Percentiles rank a stretch among this genome's conserved stretches.
phyloP scores from a whole-genome alignment of 73 alveolate genomes.

The Symbiodinium natans region DNA sequence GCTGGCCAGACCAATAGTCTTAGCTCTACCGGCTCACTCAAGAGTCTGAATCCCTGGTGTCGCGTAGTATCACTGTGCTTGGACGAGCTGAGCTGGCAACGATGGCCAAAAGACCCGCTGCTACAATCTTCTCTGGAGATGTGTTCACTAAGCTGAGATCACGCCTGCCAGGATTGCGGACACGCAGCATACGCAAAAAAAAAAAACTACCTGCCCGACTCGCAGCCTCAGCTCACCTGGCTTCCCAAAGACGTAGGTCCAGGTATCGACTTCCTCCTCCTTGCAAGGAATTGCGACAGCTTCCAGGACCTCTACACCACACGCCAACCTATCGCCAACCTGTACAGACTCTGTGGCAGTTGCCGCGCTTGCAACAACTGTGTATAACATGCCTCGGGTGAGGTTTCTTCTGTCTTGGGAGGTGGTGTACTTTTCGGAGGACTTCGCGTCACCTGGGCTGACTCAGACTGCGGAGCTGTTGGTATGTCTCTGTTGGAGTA shows the following conservation, averaged over 20 bases:
- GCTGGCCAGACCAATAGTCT: slow-evolving; percentile 59
- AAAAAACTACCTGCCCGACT: not conserved
- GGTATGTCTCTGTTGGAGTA: too few relatives aligned
- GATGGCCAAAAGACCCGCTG: not conserved
- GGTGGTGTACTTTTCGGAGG: too few relatives aligned
- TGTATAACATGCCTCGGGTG: not conserved
- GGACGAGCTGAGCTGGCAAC: not conserved
- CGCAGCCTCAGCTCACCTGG: slow-evolving; percentile 60
- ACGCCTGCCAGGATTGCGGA: not conserved
- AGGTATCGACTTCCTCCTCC: slow-evolving; percentile 25
- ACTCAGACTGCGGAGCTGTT: too few relatives aligned
- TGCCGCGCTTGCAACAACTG: not conserved
- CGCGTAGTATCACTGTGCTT: not conserved
- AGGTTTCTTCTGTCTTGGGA: not conserved
- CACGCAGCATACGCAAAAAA: not conserved
- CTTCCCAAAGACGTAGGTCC: slow-evolving; percentile 84
- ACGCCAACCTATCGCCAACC: too few relatives aligned
- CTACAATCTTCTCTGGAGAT: slow-evolving; percentile 39
- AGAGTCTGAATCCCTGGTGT: too few relatives aligned
- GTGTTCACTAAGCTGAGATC: slow-evolving; percentile 50
- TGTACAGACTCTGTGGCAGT: not conserved
- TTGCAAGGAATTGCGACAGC: not conserved
- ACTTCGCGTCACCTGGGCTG: too few relatives aligned
- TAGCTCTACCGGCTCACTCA: too few relatives aligned
- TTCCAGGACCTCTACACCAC: too few relatives aligned